Evolutionary conservation across 768 basidiomycete genomes (phyloP).

Genomic region (Psilocybe tampanensis): DNA sequence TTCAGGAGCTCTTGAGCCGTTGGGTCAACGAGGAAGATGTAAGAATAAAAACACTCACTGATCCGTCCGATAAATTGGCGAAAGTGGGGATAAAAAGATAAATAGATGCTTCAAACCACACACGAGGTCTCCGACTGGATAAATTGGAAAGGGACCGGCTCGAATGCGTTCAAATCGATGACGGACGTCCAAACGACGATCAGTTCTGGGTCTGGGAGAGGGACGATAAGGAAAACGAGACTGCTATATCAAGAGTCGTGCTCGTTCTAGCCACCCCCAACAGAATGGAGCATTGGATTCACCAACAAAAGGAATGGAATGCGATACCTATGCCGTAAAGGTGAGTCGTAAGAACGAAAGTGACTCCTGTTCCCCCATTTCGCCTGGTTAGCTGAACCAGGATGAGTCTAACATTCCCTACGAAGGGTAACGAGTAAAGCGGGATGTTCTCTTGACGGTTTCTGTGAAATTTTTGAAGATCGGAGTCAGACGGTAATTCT

Average conservation of each 20-base stretch:
- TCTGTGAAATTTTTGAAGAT: background rate
- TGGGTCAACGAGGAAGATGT: background rate
- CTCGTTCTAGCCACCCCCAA: background rate
- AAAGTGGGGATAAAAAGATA: constrained; percentile 2
- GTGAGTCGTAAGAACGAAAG: background rate
- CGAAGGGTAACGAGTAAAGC: background rate
- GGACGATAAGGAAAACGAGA: background rate
- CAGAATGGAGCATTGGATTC: background rate
- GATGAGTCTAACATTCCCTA: background rate
- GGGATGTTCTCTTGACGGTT: background rate
- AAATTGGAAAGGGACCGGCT: background rate
- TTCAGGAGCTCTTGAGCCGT: background rate
- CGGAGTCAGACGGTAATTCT: background rate
- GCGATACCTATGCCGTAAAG: constrained; percentile 7
- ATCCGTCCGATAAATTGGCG: constrained; percentile 4
- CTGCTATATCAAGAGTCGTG: background rate
- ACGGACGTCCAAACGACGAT: background rate
- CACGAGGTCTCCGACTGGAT: background rate
- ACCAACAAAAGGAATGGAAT: background rate
- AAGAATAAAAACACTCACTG: background rate
- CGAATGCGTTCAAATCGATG: background rate
- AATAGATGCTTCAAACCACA: background rate
- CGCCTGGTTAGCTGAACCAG: background rate
- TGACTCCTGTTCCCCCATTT: constrained; percentile 11
- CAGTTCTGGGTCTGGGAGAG: background rate